Evolutionary conservation across 176 grass and related monocot genomes (phyloP).

Genomic region (Oryza punctata): DNA sequence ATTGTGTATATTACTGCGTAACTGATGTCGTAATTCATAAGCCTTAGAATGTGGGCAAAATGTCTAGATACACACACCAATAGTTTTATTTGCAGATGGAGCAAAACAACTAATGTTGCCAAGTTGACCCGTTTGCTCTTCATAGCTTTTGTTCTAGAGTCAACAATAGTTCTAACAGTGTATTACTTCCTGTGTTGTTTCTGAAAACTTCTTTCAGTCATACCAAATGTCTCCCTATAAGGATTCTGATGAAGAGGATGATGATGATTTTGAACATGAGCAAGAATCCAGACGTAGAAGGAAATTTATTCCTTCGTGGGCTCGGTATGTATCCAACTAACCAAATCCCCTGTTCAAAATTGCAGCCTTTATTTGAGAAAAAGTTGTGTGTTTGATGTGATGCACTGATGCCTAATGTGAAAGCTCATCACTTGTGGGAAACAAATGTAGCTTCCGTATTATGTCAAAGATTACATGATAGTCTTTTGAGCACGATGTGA

Average conservation of each 20-base stretch:
- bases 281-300: conserved; percentile 59
- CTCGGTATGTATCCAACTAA: conserved; percentile 54
- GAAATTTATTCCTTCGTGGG: conserved; percentile 87
- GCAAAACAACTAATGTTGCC: conserved; percentile 8
- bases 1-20: conserved; percentile 7
- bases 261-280: conserved; percentile 53
- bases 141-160: conserved; percentile 17
- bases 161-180: conserved; percentile 7
- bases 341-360: background rate
- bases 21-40: background rate
- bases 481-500: background rate
- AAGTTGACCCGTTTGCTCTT: conserved; percentile 11
- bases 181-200: conserved; percentile 30
- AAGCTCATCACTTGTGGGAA: background rate
- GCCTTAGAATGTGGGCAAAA: background rate
- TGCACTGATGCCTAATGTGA: conserved; percentile 15
- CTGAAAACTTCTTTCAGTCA: conserved; percentile 44
- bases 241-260: conserved; percentile 82
- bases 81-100: conserved; percentile 11
- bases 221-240: conserved; percentile 93
- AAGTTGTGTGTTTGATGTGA: background rate
- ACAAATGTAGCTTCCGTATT: background rate
- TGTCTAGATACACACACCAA: background rate
- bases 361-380: background rate
- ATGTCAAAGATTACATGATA: conserved; percentile 10